A percentile compares a stretch with the other conserved stretches of the same genome.
phyloP scores from a whole-genome alignment of 129 eudicot species.

The Centaurea solstitialis region DNA sequence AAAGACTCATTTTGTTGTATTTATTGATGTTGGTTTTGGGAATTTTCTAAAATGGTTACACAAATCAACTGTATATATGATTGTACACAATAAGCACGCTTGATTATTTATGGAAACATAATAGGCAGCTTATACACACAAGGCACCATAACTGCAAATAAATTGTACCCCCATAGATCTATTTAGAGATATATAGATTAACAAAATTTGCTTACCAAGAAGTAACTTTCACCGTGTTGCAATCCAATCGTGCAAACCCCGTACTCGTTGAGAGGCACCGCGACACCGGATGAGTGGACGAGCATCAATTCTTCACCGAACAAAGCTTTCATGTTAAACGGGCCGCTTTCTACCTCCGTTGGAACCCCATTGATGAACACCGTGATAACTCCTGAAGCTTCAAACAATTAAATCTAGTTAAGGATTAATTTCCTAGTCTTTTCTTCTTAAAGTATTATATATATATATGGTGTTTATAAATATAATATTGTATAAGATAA shows the following conservation, averaged over 20 bases:
- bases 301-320: slow-evolving; percentile 61
- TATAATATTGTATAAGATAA: too few species aligned
- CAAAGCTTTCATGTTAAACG: slow-evolving; percentile 68
- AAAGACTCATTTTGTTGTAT: too few species aligned
- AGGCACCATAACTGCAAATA: too few species aligned
- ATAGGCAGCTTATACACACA: neutral
- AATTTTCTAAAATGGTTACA: neutral
- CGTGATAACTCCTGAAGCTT: slow-evolving; percentile 51
- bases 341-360: slow-evolving; percentile 68
- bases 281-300: slow-evolving; percentile 74
- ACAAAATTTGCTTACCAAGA: slow-evolving; percentile 56
- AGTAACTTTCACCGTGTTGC: slow-evolving; percentile 92
- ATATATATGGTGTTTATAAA: too few species aligned
- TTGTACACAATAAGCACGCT: neutral
- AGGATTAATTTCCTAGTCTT: neutral
- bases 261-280: slow-evolving; percentile 54
- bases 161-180: too few species aligned
- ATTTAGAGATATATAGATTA: neutral
- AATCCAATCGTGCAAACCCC: slow-evolving; percentile 54
- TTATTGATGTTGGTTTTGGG: neutral
- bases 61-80: neutral
- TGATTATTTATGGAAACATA: neutral
- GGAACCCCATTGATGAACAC: slow-evolving; percentile 86
- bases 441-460: neutral
- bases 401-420: neutral